These are phyloP conservation scores for Rhizopogon vulgaris DNA, from an alignment of 768 basidiomycete genomes.

Conservation along the genomic window DNA sequence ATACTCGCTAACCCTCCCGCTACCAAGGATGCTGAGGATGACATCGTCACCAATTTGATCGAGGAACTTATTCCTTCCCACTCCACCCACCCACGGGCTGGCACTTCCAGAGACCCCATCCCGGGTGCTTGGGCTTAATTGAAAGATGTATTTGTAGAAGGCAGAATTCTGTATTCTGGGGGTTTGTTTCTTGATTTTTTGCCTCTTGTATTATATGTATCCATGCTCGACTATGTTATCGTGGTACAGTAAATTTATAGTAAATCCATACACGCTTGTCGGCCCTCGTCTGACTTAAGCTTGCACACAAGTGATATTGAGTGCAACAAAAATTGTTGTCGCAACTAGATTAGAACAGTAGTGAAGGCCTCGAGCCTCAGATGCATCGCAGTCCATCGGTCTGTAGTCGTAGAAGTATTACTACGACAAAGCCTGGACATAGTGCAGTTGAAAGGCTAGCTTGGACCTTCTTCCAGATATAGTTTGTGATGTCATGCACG, in stretches of 20 bases:
- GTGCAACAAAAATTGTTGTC: too few species aligned
- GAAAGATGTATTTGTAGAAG: background rate
- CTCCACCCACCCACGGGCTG: constrained; percentile 32
- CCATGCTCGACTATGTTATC: background rate
- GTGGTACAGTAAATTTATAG: background rate
- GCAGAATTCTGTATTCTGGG: background rate
- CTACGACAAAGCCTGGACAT: too few species aligned
- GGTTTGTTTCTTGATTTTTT: background rate
- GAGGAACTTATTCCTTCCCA: constrained; percentile 48
- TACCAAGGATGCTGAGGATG: constrained; percentile 55
- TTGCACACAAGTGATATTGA: too few species aligned
- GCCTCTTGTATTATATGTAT: background rate
- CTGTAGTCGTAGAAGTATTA: too few species aligned
- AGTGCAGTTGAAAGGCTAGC: too few species aligned
- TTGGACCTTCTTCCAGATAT: too few species aligned
- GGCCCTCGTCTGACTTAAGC: too few species aligned
- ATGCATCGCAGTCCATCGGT: too few species aligned
- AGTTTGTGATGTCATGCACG: too few species aligned
- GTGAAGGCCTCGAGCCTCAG: too few species aligned
- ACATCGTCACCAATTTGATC: constrained; percentile 56
- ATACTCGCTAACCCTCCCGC: constrained; percentile 35
- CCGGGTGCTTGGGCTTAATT: constrained; percentile 43
- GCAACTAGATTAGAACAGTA: too few species aligned
- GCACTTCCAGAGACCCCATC: constrained; percentile 25
- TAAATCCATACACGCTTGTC: background rate